A percentile compares a stretch with the other conserved stretches of the same genome.
Evolutionary conservation across 106 monocot genomes (phyloP).

Genomic region (Allium cepa): DNA sequence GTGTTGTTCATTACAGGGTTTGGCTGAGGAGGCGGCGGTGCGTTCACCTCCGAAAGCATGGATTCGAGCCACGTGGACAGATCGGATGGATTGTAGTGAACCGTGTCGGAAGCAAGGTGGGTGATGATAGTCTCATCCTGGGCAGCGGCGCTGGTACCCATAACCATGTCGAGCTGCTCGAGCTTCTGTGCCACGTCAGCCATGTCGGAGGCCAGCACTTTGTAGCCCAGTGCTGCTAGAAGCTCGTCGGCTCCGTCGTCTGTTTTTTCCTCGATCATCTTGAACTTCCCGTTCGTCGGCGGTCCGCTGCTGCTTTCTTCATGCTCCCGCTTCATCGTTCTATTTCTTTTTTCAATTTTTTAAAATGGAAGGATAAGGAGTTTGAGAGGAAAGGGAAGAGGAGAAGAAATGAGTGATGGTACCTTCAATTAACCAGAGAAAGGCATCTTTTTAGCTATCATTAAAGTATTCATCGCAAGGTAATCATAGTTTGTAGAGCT

Average conservation of each 20-base stretch:
- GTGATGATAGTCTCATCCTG: slow-evolving; percentile 40
- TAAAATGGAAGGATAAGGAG: background rate
- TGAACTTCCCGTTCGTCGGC: background rate
- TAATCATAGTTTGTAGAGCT: too few relatives aligned
- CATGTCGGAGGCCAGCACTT: slow-evolving; percentile 79
- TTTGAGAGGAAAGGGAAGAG: background rate
- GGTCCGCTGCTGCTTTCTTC: slow-evolving; percentile 15
- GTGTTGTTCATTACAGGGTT: background rate
- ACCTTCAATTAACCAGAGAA: slow-evolving; percentile 5
- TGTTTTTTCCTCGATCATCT: slow-evolving; percentile 13
- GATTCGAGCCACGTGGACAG: slow-evolving; percentile 60
- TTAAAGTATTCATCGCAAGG: too few relatives aligned
- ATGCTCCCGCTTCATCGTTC: slow-evolving; percentile 32
- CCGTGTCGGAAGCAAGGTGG: slow-evolving; percentile 52
- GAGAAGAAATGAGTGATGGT: background rate
- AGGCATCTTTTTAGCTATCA: background rate
- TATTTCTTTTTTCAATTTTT: background rate
- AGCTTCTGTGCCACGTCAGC: slow-evolving; percentile 95
- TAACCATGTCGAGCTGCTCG: slow-evolving; percentile 94
- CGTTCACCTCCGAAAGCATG: slow-evolving; percentile 66
- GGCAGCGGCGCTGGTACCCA: slow-evolving; percentile 25
- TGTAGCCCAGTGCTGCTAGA: slow-evolving; percentile 70
- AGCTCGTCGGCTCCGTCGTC: slow-evolving; percentile 62
- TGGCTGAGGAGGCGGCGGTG: slow-evolving; percentile 23
- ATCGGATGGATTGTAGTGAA: slow-evolving; percentile 94